A percentile compares a stretch with the other conserved stretches of the same genome.
Conservation (phyloP, 352 stramenopile species). For the Peronospora farinosa region DNA sequence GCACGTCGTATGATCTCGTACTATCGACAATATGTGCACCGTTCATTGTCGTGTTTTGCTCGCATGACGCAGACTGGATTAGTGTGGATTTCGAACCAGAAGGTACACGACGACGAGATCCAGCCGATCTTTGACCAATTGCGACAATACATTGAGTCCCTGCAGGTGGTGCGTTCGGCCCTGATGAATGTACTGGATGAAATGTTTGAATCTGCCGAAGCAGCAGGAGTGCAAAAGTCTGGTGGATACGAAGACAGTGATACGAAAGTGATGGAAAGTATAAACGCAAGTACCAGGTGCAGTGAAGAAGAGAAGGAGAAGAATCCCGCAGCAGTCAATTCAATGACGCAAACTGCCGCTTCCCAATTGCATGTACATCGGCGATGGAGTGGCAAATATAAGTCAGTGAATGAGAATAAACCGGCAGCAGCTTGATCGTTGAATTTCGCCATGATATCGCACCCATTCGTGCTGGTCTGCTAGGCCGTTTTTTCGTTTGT, state of each 20-base stretch:
- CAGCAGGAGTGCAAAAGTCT: neutral
- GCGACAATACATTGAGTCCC: slow-evolving; percentile 39
- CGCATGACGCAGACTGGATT: slow-evolving; percentile 69
- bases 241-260: slow-evolving; percentile 3
- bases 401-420: no score
- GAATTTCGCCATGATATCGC: no score
- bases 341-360: slow-evolving; percentile 9
- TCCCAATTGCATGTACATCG: no score
- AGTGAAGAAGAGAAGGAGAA: slow-evolving; percentile 46
- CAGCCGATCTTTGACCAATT: slow-evolving; percentile 67
- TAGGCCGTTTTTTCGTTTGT: no score
- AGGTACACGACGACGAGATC: slow-evolving; percentile 57
- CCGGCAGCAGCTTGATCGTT: no score
- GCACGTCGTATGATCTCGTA: slow-evolving; percentile 37
- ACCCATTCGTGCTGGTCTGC: no score
- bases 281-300: slow-evolving; percentile 18
- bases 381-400: neutral
- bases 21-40: slow-evolving; percentile 67
- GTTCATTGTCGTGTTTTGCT: slow-evolving; percentile 56
- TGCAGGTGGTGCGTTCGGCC: slow-evolving; percentile 37
- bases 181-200: slow-evolving; percentile 38
- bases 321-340: slow-evolving; percentile 10
- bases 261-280: slow-evolving; percentile 11
- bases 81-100: slow-evolving; percentile 80
- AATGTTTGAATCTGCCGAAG: slow-evolving; percentile 11